Conservation (phyloP, 2,329 filamentous ascomycete species). For the Fusarium marasasianum region DNA sequence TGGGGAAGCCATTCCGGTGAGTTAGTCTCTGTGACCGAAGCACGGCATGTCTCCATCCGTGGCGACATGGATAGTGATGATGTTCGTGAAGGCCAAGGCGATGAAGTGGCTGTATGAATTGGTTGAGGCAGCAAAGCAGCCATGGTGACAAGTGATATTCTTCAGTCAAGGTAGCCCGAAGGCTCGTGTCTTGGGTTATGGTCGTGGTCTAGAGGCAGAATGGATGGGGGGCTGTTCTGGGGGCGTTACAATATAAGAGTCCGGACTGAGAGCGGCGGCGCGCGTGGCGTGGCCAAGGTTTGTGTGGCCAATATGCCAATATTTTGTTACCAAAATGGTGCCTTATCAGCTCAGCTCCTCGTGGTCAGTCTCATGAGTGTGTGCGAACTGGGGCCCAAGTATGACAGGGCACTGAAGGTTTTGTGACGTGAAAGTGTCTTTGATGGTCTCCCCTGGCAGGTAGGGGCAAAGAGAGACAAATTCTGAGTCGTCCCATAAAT, state of each 20-base stretch:
- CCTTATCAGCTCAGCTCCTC: constrained; percentile 28
- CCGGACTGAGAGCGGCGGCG: constrained; percentile 31
- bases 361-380: constrained; percentile 18
- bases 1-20: constrained; percentile 25
- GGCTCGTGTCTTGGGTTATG: constrained; percentile 5
- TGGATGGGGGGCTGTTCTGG: constrained; percentile 24
- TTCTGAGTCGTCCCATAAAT: constrained; percentile 23
- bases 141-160: constrained; percentile 18
- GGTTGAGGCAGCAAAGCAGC: constrained; percentile 32
- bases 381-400: constrained; percentile 1
- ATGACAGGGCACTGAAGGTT: constrained; percentile 12
- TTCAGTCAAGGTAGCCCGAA: background rate
- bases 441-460: constrained; percentile 18
- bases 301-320: constrained; percentile 38
- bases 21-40: constrained; percentile 3
- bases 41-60: constrained; percentile 19
- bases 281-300: constrained; percentile 36
- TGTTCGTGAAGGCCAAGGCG: constrained; percentile 18
- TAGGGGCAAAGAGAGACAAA: constrained; percentile 26
- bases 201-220: constrained; percentile 10
- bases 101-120: constrained; percentile 22
- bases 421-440: constrained; percentile 32
- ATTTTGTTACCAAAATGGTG: constrained; percentile 21
- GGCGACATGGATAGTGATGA: constrained; percentile 27
- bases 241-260: constrained; percentile 39